Evolutionary conservation across 139 green algal species (phyloP), one percentile per base, ranked within the genome.

Genomic region (Deuterostichococcus epilithicus): DNA sequence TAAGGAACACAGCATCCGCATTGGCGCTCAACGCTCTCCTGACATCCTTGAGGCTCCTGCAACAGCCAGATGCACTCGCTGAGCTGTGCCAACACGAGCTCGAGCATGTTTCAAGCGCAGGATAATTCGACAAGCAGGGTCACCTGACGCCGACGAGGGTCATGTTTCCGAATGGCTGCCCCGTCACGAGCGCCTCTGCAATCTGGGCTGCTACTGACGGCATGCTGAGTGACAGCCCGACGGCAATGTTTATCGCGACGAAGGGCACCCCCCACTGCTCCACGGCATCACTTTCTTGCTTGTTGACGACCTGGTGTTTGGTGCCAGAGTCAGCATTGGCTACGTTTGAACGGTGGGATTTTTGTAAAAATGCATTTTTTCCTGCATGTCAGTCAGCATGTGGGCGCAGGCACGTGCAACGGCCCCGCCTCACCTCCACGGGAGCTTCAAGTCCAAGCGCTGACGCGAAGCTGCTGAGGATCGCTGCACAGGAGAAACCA

Each of bases 241-340:
- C 88, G 28, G 70, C 70, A 15, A 84, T 73, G n/a, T 88, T 83
- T 23, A 89, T 63, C 15, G 35, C 79, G 71, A 77, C 83, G 42
- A 82, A 84, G 2, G 72, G 77, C 23, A 81, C 78, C 15, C 28
- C 73, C 68, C 47, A 18, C 45, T 81, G 23, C 1, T 78, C 74
- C 32, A 93, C 73, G 25, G 60, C 76, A 38, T 83, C 81, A 37
- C 87, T 74, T 68, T 93, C 88, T n/a, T 59, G 33, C 30, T 80
- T 63, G 73, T 93, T 93, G 37, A 92, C 85, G 25, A 94, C 80
- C 82, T 87, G 82, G 33, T n/a, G n/a, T n/a, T n/a, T n/a, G n/a
- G n/a, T n/a, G n/a, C n/a, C 22, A 74, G 5, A 42, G 45, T 75
- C 8, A 70, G 70, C 47, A 77, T 30, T 18, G 68, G 33, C 18